Percentiles rank a stretch among this genome's conserved stretches.
Conservation (phyloP, 768 basidiomycete genomes). For the Psilocybe sp. region DNA sequence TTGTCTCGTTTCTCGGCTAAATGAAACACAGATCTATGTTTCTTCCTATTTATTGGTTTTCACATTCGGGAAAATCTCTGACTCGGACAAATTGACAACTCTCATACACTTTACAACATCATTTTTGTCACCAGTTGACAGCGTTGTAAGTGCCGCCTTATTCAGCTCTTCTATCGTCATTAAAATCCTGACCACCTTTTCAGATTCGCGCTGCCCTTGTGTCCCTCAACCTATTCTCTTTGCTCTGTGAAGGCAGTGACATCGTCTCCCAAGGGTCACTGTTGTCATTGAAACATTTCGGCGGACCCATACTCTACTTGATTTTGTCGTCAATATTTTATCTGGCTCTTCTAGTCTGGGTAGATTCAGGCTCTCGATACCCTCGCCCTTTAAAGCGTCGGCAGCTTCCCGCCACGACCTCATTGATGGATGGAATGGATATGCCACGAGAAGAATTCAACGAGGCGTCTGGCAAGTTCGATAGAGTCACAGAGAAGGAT, state of each 20-base stretch:
- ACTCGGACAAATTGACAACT: slow-evolving; percentile 9
- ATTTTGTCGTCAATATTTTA: slow-evolving; percentile 55
- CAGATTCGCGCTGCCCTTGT: slow-evolving; percentile 69
- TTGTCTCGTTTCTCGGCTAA: too few species aligned
- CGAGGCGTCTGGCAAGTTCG: background rate
- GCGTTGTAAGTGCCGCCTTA: slow-evolving; percentile 10
- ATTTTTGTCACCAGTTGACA: slow-evolving; percentile 18
- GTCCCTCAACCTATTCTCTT: slow-evolving; percentile 72
- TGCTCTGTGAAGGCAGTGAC: slow-evolving; percentile 61
- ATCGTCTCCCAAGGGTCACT: slow-evolving; percentile 44
- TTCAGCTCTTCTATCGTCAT: background rate
- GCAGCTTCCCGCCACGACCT: background rate
- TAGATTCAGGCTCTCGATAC: slow-evolving; percentile 63
- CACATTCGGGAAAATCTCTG: slow-evolving; percentile 9
- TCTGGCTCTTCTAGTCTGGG: slow-evolving; percentile 63
- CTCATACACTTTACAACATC: slow-evolving; percentile 16
- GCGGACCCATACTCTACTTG: slow-evolving; percentile 68
- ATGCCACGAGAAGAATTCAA: background rate
- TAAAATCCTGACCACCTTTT: background rate
- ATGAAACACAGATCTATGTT: slow-evolving; percentile 23
- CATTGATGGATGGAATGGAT: too few species aligned
- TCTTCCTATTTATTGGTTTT: slow-evolving; percentile 16
- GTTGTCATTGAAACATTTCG: slow-evolving; percentile 56
- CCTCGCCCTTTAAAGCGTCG: slow-evolving; percentile 33
- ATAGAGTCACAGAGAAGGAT: slow-evolving; percentile 43